These are phyloP conservation scores for Sporisorium scitamineum DNA, from an alignment of 1,284 basidiomycete genomes.

Conservation along the genomic window DNA sequence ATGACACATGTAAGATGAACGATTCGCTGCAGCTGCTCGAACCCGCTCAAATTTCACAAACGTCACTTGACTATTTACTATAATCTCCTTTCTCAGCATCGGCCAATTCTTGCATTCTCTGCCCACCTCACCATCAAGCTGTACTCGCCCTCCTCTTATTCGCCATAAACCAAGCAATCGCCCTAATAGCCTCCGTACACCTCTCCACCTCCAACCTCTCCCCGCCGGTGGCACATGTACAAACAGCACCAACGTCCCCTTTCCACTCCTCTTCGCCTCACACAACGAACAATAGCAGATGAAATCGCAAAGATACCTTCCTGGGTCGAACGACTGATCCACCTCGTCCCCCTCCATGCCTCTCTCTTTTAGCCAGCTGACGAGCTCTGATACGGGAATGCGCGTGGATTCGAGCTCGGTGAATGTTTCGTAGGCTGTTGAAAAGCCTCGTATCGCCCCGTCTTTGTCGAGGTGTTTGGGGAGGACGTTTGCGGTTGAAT, in stretches of 20 bases:
- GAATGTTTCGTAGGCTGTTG: slow-evolving; percentile 28
- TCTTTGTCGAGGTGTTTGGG: slow-evolving; percentile 15
- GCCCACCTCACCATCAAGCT: background rate
- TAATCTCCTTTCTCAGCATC: no score
- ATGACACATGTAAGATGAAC: background rate
- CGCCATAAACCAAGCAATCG: slow-evolving; percentile 40
- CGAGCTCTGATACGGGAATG: slow-evolving; percentile 21
- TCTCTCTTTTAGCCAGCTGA: slow-evolving; percentile 15
- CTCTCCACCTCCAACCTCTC: slow-evolving; percentile 16
- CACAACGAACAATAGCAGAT: slow-evolving; percentile 43
- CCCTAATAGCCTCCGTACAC: slow-evolving; percentile 22
- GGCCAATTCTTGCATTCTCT: no score
- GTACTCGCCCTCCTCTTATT: slow-evolving; percentile 6
- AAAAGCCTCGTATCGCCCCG: slow-evolving; percentile 30
- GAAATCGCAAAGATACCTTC: slow-evolving; percentile 53
- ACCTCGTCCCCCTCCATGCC: slow-evolving; percentile 18
- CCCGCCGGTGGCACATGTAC: slow-evolving; percentile 42
- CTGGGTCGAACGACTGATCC: slow-evolving; percentile 33
- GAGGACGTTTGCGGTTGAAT: background rate
- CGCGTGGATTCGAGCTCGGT: slow-evolving; percentile 10
- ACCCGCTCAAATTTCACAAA: background rate
- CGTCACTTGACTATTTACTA: no score
- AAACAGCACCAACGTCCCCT: slow-evolving; percentile 29
- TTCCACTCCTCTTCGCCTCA: slow-evolving; percentile 16
- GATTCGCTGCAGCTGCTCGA: background rate